Percentiles rank a stretch among this genome's conserved stretches.
Evolutionary conservation across 2,329 filamentous ascomycete species (phyloP).

Genomic region (Aspergillus fumigatiaffinis): DNA sequence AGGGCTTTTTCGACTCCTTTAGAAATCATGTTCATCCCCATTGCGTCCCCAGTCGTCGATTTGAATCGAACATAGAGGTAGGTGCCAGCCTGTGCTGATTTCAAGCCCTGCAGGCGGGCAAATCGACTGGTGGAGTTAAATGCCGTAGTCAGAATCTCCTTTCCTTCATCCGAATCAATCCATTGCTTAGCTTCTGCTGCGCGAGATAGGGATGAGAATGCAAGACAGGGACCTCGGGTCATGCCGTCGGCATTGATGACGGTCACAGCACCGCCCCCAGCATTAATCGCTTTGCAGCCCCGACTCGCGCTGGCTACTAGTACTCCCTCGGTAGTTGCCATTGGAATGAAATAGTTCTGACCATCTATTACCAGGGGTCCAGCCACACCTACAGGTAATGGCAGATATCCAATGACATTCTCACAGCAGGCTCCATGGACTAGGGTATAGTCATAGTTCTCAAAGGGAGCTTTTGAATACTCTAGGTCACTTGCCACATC

Average conservation of each 20-base stretch:
- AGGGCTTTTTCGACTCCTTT: slow-evolving; percentile 97
- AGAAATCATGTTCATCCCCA: slow-evolving; percentile 99
- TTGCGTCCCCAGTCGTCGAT: slow-evolving; percentile 95
- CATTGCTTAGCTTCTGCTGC: slow-evolving; percentile 92
- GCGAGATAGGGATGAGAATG: slow-evolving; percentile 82
- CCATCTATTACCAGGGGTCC: slow-evolving; percentile 92
- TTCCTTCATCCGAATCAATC: slow-evolving; percentile 88
- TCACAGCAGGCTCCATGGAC: slow-evolving; percentile 97
- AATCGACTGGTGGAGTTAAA: slow-evolving; percentile 98
- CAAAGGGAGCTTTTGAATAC: slow-evolving; percentile 78
- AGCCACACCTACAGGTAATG: slow-evolving; percentile 88
- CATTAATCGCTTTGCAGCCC: slow-evolving; percentile 96
- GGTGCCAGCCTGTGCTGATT: slow-evolving; percentile 88
- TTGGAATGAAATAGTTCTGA: slow-evolving; percentile 92
- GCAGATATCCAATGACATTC: slow-evolving; percentile 95
- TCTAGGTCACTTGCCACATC: slow-evolving; percentile 74
- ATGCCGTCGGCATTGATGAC: slow-evolving; percentile 92
- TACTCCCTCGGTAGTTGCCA: slow-evolving; percentile 98
- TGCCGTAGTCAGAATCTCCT: slow-evolving; percentile 77
- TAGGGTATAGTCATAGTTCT: slow-evolving; percentile 90
- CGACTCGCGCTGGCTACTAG: slow-evolving; percentile 89
- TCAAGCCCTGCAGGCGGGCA: slow-evolving; percentile 82
- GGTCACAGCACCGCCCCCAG: slow-evolving; percentile 86
- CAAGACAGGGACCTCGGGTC: slow-evolving; percentile 92
- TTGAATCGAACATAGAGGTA: slow-evolving; percentile 98